Evolutionary conservation across 257 asterid genomes (phyloP).

Genomic region (Marsdenia floribunda): DNA sequence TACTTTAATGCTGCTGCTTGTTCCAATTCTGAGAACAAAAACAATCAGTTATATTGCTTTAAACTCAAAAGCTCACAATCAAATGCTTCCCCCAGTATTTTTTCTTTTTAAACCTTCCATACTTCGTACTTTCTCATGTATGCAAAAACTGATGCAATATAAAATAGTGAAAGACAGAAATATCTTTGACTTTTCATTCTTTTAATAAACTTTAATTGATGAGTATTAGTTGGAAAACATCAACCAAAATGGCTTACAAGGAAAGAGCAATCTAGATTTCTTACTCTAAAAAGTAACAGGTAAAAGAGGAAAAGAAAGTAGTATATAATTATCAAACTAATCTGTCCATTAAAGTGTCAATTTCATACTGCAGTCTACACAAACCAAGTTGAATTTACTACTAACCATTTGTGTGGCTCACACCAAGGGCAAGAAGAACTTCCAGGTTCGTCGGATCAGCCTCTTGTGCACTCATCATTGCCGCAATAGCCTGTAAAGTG

Average conservation of each 20-base stretch:
- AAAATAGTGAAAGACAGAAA: too few species aligned
- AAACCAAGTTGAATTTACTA: slow-evolving; percentile 19
- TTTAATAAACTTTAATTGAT: too few species aligned
- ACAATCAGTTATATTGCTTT: slow-evolving; percentile 2
- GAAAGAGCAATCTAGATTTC: too few species aligned
- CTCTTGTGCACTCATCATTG: slow-evolving; percentile 99
- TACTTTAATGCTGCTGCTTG: slow-evolving; percentile 92
- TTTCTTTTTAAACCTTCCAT: too few species aligned
- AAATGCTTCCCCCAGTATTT: too few species aligned
- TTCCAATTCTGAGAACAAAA: slow-evolving; percentile 71
- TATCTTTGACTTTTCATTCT: too few species aligned
- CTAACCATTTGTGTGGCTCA: slow-evolving; percentile 98
- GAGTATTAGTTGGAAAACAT: too few species aligned
- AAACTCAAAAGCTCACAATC: neutral
- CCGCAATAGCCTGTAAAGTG: slow-evolving; percentile 90
- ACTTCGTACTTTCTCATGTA: too few species aligned
- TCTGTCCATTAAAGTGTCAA: neutral
- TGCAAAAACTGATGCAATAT: too few species aligned
- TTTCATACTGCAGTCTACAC: neutral
- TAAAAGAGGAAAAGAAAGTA: too few species aligned
- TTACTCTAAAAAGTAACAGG: too few species aligned
- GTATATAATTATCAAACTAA: neutral
- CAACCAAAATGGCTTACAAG: too few species aligned
- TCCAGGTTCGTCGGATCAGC: slow-evolving; percentile 93
- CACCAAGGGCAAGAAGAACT: slow-evolving; percentile 98